Base-by-base conservation (phyloP, 176 grass and related monocot genomes). In the Oropetium thomaeum region DNA sequence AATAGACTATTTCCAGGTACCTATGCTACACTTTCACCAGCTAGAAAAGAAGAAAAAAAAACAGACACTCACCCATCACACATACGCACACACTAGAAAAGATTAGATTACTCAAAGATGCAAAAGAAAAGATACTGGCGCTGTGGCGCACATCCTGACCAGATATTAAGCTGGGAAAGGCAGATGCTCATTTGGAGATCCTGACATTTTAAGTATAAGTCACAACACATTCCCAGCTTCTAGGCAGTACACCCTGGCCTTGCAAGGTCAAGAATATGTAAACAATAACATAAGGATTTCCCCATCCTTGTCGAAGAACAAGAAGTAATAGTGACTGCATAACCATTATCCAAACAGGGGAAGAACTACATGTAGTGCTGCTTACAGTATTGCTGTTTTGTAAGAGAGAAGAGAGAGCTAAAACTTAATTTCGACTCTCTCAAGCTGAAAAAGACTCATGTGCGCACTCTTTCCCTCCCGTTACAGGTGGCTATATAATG, bases 181-280 rank as follows among this genome's bases (percentile, higher is more conserved):
- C 57, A 68, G 35, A 71, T 26, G 52, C 19, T 13, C 17, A 70
- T 22, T 40, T 39, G 32, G 10, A 54, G n/a, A 86, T n/a, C 53
- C 27, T 40, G 20, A 55, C 29, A 59, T 28, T 62, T 84, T 43
- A 35, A 39, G 16, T 57, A 40, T 20, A 13, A 49, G 45, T 13
- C 8, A 20, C 41, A 15, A 49, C 2, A 31, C 33, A 7, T 65
- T 58, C 30, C 35, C 1, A 58, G 15, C 68, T 79, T 33, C n/a
- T 25, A 80, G 76, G 38, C 16, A 39, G 5, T 28, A 45, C 5
- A 75, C 10, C 43, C 61, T 81, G 71, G 86, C 64, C 86, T 92
- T 89, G 75, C 79, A 92, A 86, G 86, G 74, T 86, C 86, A 89
- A 92, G 85, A 82, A 85, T 9, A 51, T 52, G 43, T 16, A 69